Percentiles rank a stretch among this genome's conserved stretches.
phyloP scores from a whole-genome alignment of 2,329 filamentous ascomycete genomes.

The Fonsecaea multimorphosa region DNA sequence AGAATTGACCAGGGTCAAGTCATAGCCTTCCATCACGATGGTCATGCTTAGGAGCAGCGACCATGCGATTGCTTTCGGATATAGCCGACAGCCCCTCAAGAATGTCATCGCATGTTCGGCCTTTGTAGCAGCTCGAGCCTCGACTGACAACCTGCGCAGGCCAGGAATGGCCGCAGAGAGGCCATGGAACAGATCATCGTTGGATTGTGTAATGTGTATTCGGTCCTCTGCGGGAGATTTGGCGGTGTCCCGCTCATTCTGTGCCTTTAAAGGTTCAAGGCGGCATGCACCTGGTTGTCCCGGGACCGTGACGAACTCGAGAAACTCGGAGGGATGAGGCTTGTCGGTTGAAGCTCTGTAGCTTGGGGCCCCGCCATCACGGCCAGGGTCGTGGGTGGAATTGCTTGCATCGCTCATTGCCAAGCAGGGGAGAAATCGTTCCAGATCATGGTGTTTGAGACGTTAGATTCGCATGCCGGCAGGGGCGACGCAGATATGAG shows the following conservation, averaged over 20 bases:
- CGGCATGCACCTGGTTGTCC: conserved; percentile 3
- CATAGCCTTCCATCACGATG: conserved; percentile 44
- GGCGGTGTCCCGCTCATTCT: conserved; percentile 1
- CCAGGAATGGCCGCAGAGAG: conserved; percentile 34
- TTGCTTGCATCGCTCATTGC: conserved; percentile 31
- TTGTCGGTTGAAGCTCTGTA: conserved; percentile 28
- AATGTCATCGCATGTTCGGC: conserved; percentile 42
- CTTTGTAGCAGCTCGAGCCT: conserved; percentile 37
- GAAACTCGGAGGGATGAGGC: conserved; percentile 36
- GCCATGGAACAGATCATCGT: conserved; percentile 37
- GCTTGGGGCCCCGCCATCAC: not conserved
- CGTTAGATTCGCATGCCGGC: not conserved
- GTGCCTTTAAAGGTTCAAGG: conserved; percentile 28
- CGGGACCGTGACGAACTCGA: conserved; percentile 34
- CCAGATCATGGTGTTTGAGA: conserved; percentile 5
- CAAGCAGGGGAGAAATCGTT: conserved; percentile 2
- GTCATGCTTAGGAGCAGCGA: conserved; percentile 41
- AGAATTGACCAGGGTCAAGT: conserved; percentile 41
- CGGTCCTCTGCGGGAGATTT: conserved; percentile 12
- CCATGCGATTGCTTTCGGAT: conserved; percentile 43
- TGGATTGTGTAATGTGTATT: conserved; percentile 31
- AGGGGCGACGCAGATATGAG: not conserved
- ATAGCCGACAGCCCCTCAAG: conserved; percentile 37
- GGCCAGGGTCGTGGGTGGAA: conserved; percentile 14
- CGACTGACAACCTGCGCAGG: conserved; percentile 35